Percentiles rank a stretch among this genome's conserved stretches.
Evolutionary conservation across 2,329 filamentous ascomycete species (phyloP).

Genomic region (Penicillium glabrum): DNA sequence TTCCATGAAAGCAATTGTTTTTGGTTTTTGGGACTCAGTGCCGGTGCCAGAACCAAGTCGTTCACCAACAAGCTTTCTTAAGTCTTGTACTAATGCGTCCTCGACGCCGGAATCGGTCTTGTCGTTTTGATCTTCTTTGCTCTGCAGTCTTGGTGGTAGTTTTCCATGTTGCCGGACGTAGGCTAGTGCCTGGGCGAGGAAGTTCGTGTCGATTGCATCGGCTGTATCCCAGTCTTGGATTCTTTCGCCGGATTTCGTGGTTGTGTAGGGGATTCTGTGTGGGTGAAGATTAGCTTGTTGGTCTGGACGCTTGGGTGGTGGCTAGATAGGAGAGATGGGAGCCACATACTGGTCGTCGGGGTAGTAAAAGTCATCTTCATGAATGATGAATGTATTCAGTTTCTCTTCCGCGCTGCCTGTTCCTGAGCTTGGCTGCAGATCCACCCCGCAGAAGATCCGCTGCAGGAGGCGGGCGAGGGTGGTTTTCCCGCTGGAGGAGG

Average conservation of each 20-base stretch:
- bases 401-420: not conserved
- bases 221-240: constrained; percentile 91
- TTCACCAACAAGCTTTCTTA: constrained; percentile 26
- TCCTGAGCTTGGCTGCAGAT: not conserved
- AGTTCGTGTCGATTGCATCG: constrained; percentile 70
- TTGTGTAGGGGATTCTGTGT: constrained; percentile 45
- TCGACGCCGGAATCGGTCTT: constrained; percentile 45
- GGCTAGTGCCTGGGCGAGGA: constrained; percentile 65
- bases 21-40: not conserved
- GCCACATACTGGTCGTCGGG: constrained; percentile 66
- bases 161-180: constrained; percentile 68
- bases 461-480: constrained; percentile 83
- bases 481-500: constrained; percentile 92
- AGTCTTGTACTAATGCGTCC: constrained; percentile 21
- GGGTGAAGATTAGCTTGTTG: not conserved
- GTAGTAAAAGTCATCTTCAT: constrained; percentile 95
- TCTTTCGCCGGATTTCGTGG: constrained; percentile 52
- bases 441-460: constrained; percentile 65
- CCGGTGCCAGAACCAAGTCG: constrained; percentile 6
- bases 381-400: constrained; percentile 67
- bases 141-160: constrained; percentile 50
- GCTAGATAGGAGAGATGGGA: too few species aligned
- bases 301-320: not conserved
- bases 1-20: constrained; percentile 71
- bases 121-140: constrained; percentile 61